Evolutionary conservation across 805 yeast species (phyloP).

Genomic region (Pichia manshurica): DNA sequence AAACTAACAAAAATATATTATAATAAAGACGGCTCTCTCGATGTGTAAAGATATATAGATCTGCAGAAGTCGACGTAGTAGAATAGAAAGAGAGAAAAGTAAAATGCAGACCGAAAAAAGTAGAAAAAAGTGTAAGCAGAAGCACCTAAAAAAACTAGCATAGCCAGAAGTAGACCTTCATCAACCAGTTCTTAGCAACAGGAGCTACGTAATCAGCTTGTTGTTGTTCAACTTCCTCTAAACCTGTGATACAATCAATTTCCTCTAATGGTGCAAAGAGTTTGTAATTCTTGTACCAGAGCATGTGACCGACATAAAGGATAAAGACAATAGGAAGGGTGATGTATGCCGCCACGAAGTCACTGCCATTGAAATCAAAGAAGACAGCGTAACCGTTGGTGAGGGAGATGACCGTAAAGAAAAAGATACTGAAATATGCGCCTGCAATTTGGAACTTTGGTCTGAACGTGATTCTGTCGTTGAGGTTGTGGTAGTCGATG

Average conservation of each 20-base stretch:
- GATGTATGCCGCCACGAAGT: constrained; percentile 68
- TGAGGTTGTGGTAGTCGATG: constrained; percentile 43
- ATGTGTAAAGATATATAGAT: too few relatives aligned
- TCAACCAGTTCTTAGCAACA: constrained; percentile 35
- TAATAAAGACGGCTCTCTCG: too few relatives aligned
- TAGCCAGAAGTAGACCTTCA: constrained; percentile 45
- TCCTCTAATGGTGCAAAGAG: constrained; percentile 49
- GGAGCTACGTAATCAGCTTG: constrained; percentile 35
- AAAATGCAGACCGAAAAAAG: too few relatives aligned
- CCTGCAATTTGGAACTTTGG: constrained; percentile 53
- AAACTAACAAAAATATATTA: too few relatives aligned
- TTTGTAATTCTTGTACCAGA: constrained; percentile 39
- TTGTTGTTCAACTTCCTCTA: constrained; percentile 55
- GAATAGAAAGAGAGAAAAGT: too few relatives aligned
- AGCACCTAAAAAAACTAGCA: constrained; percentile 8
- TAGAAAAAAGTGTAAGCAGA: too few relatives aligned
- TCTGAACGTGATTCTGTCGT: constrained; percentile 53
- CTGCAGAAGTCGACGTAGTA: too few relatives aligned
- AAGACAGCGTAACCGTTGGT: constrained; percentile 74
- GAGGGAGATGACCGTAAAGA: constrained; percentile 46
- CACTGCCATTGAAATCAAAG: constrained; percentile 47
- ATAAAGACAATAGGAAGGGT: constrained; percentile 52
- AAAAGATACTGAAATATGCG: constrained; percentile 45
- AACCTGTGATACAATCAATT: constrained; percentile 55
- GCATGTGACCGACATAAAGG: constrained; percentile 54